Percentiles rank a stretch among this genome's conserved stretches.
phyloP scores from a whole-genome alignment of 768 basidiomycete genomes.

The Leucosporidium scottii region DNA sequence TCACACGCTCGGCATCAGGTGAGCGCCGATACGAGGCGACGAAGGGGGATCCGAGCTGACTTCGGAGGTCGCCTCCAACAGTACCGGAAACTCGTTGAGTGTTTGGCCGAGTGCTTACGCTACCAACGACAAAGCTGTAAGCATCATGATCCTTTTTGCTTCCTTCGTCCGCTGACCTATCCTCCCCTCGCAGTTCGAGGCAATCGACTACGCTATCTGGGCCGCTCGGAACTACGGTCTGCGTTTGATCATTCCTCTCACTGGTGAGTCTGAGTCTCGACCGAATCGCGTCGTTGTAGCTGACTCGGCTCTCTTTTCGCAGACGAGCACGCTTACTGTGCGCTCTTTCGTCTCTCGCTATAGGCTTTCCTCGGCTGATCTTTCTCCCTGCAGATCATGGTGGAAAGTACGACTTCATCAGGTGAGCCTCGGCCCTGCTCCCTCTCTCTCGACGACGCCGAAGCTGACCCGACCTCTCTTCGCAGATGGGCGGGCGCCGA shows the following conservation, averaged over 20 bases:
- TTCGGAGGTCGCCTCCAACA: not conserved
- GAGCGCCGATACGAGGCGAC: not conserved
- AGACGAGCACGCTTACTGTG: slow-evolving; percentile 32
- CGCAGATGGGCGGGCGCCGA: slow-evolving; percentile 38
- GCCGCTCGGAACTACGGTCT: slow-evolving; percentile 33
- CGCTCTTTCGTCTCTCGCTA: not conserved
- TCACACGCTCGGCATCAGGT: slow-evolving; percentile 35
- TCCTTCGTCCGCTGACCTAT: not conserved
- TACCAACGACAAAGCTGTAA: no score
- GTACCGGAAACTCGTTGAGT: slow-evolving; percentile 26
- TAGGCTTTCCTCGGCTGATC: not conserved
- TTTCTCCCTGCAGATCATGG: slow-evolving; percentile 35
- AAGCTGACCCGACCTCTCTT: not conserved
- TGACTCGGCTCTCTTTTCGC: not conserved
- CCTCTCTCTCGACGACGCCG: not conserved
- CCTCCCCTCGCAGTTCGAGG: slow-evolving; percentile 17
- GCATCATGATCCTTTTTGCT: not conserved
- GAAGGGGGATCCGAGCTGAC: not conserved
- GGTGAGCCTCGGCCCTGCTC: slow-evolving; percentile 21
- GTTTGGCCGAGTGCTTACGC: slow-evolving; percentile 19
- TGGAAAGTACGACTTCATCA: slow-evolving; percentile 41
- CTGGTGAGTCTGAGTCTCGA: slow-evolving; percentile 8
- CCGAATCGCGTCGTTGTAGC: not conserved
- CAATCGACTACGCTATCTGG: slow-evolving; percentile 34
- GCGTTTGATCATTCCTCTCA: slow-evolving; percentile 32